Percentiles rank a stretch among this genome's conserved stretches.
Conservation (phyloP, 495 filamentous ascomycete genomes). For the Penicillium malachiteum region DNA sequence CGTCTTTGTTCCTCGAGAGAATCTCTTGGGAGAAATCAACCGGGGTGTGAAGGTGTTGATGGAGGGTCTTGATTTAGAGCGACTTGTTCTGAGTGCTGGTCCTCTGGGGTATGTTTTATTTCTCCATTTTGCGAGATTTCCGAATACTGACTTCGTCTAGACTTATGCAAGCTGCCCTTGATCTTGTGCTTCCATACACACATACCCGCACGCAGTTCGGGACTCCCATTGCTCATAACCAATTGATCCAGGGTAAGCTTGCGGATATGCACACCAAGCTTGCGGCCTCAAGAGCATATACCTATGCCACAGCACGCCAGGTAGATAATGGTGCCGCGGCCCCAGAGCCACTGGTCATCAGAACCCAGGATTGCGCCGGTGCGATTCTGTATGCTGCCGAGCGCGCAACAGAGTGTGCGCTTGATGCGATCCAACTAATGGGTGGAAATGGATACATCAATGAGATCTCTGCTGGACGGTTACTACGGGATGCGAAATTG, state of each 20-base stretch:
- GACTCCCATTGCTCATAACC: conserved; percentile 84
- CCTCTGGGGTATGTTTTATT: conserved; percentile 63
- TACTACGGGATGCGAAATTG: conserved; percentile 83
- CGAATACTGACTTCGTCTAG: conserved; percentile 38
- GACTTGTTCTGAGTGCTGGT: conserved; percentile 88
- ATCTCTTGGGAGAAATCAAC: conserved; percentile 78
- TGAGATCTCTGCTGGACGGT: conserved; percentile 83
- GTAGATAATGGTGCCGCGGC: conserved; percentile 66
- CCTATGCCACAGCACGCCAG: conserved; percentile 68
- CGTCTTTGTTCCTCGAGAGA: conserved; percentile 82
- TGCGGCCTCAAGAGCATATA: conserved; percentile 77
- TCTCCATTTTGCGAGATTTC: not conserved
- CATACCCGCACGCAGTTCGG: conserved; percentile 90
- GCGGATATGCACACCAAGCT: conserved; percentile 98
- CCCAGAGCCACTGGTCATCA: conserved; percentile 47
- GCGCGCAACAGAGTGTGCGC: conserved; percentile 80
- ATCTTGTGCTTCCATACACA: conserved; percentile 84
- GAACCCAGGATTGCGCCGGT: conserved; percentile 91
- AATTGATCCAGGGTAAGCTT: conserved; percentile 88
- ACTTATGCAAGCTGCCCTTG: conserved; percentile 90
- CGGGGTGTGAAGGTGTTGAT: conserved; percentile 87
- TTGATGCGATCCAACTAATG: conserved; percentile 92
- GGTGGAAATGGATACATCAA: conserved; percentile 97
- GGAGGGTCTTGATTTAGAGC: conserved; percentile 93
- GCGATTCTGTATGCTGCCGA: conserved; percentile 94